A percentile compares a stretch with the other conserved stretches of the same genome.
Evolutionary conservation across 306 rosid genomes (phyloP).

Genomic region (Trichosanthes cucumerina): DNA sequence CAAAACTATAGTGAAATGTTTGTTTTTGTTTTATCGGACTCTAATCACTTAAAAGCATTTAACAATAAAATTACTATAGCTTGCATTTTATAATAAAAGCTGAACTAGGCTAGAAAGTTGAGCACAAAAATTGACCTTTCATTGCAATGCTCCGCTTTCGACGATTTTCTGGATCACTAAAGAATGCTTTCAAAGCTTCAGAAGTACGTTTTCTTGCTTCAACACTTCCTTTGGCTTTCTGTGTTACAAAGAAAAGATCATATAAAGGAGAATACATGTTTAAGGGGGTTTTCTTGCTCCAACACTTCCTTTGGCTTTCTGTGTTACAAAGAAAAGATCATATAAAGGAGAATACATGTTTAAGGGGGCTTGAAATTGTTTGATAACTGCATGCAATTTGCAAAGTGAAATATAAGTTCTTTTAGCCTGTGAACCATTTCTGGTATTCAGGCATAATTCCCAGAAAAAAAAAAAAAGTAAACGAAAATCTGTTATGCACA

Average conservation of each 20-base stretch:
- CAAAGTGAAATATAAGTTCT: background rate
- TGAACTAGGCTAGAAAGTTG: background rate
- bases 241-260: conserved; percentile 23
- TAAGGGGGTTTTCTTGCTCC: conserved; percentile 84
- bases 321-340: conserved; percentile 23
- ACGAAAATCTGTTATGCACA: background rate
- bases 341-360: background rate
- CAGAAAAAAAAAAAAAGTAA: background rate
- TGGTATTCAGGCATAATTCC: background rate
- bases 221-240: conserved; percentile 80
- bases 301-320: conserved; percentile 80
- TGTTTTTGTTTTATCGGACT: background rate
- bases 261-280: background rate
- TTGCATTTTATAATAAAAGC: background rate
- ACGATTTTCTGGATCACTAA: conserved; percentile 85
- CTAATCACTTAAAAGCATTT: background rate
- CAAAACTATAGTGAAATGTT: background rate
- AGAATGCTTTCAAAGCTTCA: conserved; percentile 62
- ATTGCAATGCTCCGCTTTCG: conserved; percentile 73
- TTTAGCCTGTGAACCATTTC: background rate
- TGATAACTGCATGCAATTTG: background rate
- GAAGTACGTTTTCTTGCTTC: conserved; percentile 77
- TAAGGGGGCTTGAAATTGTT: background rate
- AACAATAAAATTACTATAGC: background rate
- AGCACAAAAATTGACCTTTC: conserved; percentile 44